Percentiles rank a stretch among this genome's conserved stretches.
Evolutionary conservation across 441 rosid species (phyloP).

Genomic region (Mallotus repandus): DNA sequence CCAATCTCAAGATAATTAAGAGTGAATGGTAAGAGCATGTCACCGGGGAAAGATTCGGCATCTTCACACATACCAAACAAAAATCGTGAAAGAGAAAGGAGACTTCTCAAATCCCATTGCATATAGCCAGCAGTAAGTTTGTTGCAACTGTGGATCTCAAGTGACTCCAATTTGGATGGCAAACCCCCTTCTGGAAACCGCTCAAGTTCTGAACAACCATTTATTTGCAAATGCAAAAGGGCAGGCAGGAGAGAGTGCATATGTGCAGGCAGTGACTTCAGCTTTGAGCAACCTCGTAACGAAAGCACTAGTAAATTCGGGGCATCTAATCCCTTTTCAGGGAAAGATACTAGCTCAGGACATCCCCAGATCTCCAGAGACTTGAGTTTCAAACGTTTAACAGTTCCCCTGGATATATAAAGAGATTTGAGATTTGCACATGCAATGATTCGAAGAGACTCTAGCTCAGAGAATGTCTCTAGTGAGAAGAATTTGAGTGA

Average conservation of each 20-base stretch:
- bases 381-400: background rate
- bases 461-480: constrained; percentile 3
- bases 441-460: constrained; percentile 1
- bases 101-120: constrained; percentile 27
- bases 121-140: constrained; percentile 25
- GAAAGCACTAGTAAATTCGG: constrained; percentile 23
- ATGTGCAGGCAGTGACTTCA: constrained; percentile 32
- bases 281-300: constrained; percentile 30
- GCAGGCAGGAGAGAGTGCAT: constrained; percentile 19
- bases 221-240: constrained; percentile 25
- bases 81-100: constrained; percentile 29
- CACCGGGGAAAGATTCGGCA: constrained; percentile 34
- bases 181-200: constrained; percentile 33
- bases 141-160: constrained; percentile 25
- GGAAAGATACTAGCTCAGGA: background rate
- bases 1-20: constrained; percentile 31
- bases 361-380: background rate
- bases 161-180: constrained; percentile 27
- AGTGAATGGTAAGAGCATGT: constrained; percentile 1
- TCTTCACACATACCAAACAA: constrained; percentile 12
- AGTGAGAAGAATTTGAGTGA: constrained; percentile 7
- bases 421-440: constrained; percentile 25
- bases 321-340: constrained; percentile 6
- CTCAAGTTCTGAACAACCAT: constrained; percentile 32
- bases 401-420: background rate